These are phyloP conservation scores for Bipolaris victoriae DNA, from an alignment of 2,329 filamentous ascomycete genomes.

Conservation along the genomic window DNA sequence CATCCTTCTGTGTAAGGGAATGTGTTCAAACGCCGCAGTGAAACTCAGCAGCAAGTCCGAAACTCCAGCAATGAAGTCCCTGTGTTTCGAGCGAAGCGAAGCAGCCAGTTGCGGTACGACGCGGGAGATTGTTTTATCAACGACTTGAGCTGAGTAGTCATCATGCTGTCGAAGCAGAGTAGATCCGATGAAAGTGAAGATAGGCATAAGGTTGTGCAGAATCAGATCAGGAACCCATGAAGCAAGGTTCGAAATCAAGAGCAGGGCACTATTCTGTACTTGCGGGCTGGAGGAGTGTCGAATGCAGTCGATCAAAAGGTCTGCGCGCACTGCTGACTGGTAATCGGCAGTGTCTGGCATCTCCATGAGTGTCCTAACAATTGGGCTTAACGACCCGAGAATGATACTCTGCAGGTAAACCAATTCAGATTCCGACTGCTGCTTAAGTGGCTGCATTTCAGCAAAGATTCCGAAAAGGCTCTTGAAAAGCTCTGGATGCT, in stretches of 20 bases:
- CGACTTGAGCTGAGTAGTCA: slow-evolving; percentile 95
- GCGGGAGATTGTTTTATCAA: slow-evolving; percentile 90
- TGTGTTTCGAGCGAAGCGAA: slow-evolving; percentile 78
- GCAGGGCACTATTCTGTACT: slow-evolving; percentile 88
- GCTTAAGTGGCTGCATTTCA: slow-evolving; percentile 83
- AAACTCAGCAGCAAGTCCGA: slow-evolving; percentile 94
- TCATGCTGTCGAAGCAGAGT: slow-evolving; percentile 91
- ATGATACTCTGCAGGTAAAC: slow-evolving; percentile 89
- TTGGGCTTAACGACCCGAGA: slow-evolving; percentile 79
- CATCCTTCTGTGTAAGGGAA: slow-evolving; percentile 83
- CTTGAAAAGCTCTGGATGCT: slow-evolving; percentile 77
- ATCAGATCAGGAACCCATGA: slow-evolving; percentile 88
- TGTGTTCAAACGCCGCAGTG: slow-evolving; percentile 93
- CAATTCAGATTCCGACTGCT: slow-evolving; percentile 81
- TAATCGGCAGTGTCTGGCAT: slow-evolving; percentile 67
- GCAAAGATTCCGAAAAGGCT: slow-evolving; percentile 84
- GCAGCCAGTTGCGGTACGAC: slow-evolving; percentile 91
- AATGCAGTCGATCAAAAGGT: slow-evolving; percentile 92
- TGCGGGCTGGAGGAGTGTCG: slow-evolving; percentile 90
- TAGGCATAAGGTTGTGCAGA: slow-evolving; percentile 96
- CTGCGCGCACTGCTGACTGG: slow-evolving; percentile 79
- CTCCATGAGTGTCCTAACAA: slow-evolving; percentile 76
- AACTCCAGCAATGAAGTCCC: slow-evolving; percentile 79
- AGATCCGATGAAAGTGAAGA: slow-evolving; percentile 97
- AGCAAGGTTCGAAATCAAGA: slow-evolving; percentile 86